Evolutionary conservation across 495 filamentous ascomycete species (phyloP), one percentile per base, ranked within the genome.

Genomic region (Entonaema liquescens): DNA sequence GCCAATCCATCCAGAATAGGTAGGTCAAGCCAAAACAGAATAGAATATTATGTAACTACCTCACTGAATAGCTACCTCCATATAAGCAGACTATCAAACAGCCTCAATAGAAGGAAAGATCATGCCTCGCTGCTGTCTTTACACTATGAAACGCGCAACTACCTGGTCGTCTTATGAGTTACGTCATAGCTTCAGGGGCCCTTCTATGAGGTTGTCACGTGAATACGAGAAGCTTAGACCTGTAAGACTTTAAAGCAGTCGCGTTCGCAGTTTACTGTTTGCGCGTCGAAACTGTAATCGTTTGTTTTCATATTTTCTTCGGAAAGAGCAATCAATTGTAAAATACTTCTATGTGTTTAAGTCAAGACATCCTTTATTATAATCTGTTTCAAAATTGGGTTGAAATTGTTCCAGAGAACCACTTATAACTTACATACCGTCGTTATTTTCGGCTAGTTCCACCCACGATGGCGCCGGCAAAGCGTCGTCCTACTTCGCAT

Each of bases 381-480:
- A 47, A 11, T 23, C 17, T 9, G 19, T 47, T 4, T 23, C 12
- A 19, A 23, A 13, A 47, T 12, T 11, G 1, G 19, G 21, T 47
- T 53, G 36, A 47, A 11, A 54, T 62, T 36, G 9, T 35, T 23
- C 23, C 13, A 40, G 11, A n/a, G 13, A 25, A 57, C 54, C 2
- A 57, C 36, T 56, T 23, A 47, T 11, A 47, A 42, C 8, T 2
- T 42, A 38, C 35, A 5, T 47, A 47, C 17, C 11, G 17, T 23
- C 8, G 42, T 21, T 47, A 47, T 47, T 47, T 21, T 47, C 7
- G 42, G 42, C 3, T 23, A 47, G 42, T 47, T 23, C 23, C 29
- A 56, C 17, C 23, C 31, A 44, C 55, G 15, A 69, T 69, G 70
- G 23, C 50, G 31, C 70, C 65, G 9, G 17, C 26, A 33, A 73